A percentile compares a stretch with the other conserved stretches of the same genome.
phyloP scores from a whole-genome alignment of 2,329 filamentous ascomycete species.

The Apiospora marii region DNA sequence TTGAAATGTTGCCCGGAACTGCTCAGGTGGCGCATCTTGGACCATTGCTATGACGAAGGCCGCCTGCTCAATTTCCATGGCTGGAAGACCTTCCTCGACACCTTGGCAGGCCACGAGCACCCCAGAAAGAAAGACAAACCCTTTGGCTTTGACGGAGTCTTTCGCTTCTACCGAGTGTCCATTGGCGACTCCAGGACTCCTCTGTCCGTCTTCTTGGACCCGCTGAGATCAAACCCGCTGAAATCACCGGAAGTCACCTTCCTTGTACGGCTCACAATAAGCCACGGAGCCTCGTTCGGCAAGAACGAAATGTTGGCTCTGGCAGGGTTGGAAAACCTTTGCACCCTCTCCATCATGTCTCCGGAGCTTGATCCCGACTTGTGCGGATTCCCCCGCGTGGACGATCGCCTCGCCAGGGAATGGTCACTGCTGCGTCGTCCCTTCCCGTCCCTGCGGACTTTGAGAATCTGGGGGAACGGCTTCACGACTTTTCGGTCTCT shows the following conservation, averaged over 20 bases:
- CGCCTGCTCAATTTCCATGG: not conserved
- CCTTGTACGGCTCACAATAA: not conserved
- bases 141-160: not conserved
- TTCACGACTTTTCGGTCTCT: not conserved
- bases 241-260: not conserved
- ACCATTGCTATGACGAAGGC: not conserved
- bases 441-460: not conserved
- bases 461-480: not conserved
- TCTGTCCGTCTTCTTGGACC: not conserved
- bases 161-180: not conserved
- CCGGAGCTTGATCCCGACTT: not conserved
- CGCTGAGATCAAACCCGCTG: not conserved
- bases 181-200: not conserved
- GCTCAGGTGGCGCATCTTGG: not conserved
- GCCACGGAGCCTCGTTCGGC: not conserved
- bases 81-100: not conserved
- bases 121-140: not conserved
- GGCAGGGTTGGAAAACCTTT: not conserved
- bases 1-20: not conserved
- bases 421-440: not conserved
- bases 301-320: conserved; percentile 6
- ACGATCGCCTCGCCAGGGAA: not conserved
- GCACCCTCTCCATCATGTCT: conserved; percentile 1
- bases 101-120: not conserved
- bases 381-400: not conserved